These are phyloP conservation scores for Pseudovirgaria hyperparasitica DNA, from an alignment of 2,329 filamentous ascomycete species.

Conservation along the genomic window DNA sequence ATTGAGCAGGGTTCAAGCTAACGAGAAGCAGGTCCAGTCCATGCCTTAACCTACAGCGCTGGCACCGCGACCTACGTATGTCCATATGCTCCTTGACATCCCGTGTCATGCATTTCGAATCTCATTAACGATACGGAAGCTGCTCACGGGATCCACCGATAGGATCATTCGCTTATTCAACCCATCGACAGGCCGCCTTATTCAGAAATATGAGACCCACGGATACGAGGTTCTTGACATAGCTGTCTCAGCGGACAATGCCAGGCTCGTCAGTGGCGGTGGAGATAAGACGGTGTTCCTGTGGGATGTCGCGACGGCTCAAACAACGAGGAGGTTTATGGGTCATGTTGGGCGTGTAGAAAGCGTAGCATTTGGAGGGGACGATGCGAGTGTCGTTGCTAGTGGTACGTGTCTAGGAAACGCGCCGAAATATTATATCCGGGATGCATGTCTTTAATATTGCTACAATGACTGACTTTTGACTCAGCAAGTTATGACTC, in stretches of 20 bases:
- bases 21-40: slow-evolving; percentile 26
- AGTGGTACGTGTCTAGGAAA: slow-evolving; percentile 42
- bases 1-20: slow-evolving; percentile 5
- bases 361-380: slow-evolving; percentile 64
- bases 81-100: slow-evolving; percentile 2
- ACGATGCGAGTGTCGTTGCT: slow-evolving; percentile 59
- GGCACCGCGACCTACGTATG: slow-evolving; percentile 33
- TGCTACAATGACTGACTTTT: background rate
- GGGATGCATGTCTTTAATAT: too few relatives aligned
- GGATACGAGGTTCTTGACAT: slow-evolving; percentile 86
- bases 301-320: slow-evolving; percentile 80
- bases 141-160: slow-evolving; percentile 79
- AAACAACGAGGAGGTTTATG: slow-evolving; percentile 62
- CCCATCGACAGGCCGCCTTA: slow-evolving; percentile 49
- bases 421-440: too few relatives aligned
- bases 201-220: slow-evolving; percentile 82
- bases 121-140: slow-evolving; percentile 7
- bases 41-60: slow-evolving; percentile 38
- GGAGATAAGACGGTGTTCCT: slow-evolving; percentile 86
- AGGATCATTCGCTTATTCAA: slow-evolving; percentile 81
- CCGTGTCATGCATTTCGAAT: background rate
- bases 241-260: slow-evolving; percentile 60
- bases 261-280: slow-evolving; percentile 73
- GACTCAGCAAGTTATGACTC: slow-evolving; percentile 62
- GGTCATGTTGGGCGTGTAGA: slow-evolving; percentile 67